Evolutionary conservation across 2,329 filamentous ascomycete genomes (phyloP).

Genomic region (Fusarium avenaceum): DNA sequence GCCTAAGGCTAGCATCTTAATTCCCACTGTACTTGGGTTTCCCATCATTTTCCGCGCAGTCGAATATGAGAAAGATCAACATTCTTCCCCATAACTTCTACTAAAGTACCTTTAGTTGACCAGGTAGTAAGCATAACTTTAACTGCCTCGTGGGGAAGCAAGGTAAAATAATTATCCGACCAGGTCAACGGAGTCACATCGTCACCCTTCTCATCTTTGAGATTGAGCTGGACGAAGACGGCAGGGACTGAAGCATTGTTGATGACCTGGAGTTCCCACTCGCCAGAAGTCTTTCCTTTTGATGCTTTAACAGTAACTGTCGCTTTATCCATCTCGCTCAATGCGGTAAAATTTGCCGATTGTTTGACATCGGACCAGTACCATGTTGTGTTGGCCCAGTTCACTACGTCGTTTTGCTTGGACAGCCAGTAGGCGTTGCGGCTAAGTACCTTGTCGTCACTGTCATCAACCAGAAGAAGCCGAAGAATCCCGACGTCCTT

Average conservation of each 20-base stretch:
- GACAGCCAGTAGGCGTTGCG: constrained; percentile 6
- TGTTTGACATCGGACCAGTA: neutral
- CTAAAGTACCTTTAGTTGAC: neutral
- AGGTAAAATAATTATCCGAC: constrained; percentile 4
- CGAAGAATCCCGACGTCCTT: neutral
- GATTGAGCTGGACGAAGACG: neutral
- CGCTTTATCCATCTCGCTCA: neutral
- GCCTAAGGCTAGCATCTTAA: too few species aligned
- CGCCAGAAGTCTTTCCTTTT: neutral
- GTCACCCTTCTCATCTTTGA: neutral
- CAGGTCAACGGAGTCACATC: neutral
- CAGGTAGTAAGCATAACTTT: neutral
- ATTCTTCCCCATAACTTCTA: neutral
- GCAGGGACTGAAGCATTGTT: neutral
- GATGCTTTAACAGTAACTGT: neutral
- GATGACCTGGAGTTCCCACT: neutral
- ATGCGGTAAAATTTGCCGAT: neutral
- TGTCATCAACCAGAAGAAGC: neutral
- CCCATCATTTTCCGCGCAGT: too few species aligned
- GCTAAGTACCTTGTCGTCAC: neutral
- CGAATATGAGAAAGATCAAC: neutral
- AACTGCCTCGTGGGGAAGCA: neutral
- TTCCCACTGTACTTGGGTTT: too few species aligned
- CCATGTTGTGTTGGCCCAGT: constrained; percentile 1
- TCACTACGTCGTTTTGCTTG: neutral